Evolutionary conservation across 441 rosid species (phyloP).

Genomic region (Pelargonium australe): DNA sequence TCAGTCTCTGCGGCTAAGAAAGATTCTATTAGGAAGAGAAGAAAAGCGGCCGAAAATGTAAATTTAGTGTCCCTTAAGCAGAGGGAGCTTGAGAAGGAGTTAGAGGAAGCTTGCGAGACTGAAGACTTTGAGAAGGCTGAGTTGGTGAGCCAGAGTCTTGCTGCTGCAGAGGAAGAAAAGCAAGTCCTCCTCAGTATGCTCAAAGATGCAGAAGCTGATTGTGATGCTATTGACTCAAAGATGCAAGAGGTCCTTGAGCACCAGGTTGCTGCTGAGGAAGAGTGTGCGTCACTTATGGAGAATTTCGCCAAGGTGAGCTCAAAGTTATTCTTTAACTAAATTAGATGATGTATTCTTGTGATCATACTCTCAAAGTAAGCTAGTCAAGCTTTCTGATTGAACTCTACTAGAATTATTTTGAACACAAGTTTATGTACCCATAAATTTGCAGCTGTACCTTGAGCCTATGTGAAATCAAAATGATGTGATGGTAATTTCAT

Average conservation of each 20-base stretch:
- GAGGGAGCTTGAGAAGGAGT: constrained; percentile 51
- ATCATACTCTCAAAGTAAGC: background rate
- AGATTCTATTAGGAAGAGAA: constrained; percentile 50
- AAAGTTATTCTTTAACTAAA: background rate
- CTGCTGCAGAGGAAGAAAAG: constrained; percentile 43
- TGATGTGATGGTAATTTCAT: background rate
- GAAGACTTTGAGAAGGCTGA: constrained; percentile 84
- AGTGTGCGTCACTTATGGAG: constrained; percentile 55
- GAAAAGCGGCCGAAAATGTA: constrained; percentile 54
- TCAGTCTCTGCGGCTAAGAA: constrained; percentile 55
- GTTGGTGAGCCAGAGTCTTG: constrained; percentile 63
- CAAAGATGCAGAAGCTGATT: constrained; percentile 55
- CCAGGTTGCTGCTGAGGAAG: constrained; percentile 66
- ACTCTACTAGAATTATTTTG: background rate
- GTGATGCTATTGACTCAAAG: constrained; percentile 54
- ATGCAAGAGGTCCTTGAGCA: constrained; percentile 50
- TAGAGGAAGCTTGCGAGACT: constrained; percentile 71
- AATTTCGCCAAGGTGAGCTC: constrained; percentile 49
- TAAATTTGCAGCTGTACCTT: background rate
- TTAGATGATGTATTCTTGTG: background rate
- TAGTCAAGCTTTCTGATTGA: background rate
- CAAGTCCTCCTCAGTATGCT: constrained; percentile 39
- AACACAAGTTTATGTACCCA: background rate
- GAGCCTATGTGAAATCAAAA: background rate
- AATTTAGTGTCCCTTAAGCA: constrained; percentile 42